A percentile compares a stretch with the other conserved stretches of the same genome.
Evolutionary conservation across 192 early-diverging fungal species (phyloP).

Genomic region (Backusella mclennaniae): DNA sequence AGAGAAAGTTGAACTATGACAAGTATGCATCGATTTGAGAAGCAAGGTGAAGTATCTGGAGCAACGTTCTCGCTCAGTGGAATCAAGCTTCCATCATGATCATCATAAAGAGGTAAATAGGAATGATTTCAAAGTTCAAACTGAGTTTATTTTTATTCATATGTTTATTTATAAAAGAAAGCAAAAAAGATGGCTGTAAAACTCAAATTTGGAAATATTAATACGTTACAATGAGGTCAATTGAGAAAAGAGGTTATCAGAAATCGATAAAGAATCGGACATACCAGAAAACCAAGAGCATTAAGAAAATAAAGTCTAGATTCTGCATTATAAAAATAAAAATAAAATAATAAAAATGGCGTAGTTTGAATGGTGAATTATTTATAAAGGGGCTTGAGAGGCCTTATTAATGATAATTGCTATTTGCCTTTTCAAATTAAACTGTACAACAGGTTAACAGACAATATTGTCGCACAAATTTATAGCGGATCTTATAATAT

Average conservation of each 20-base stretch:
- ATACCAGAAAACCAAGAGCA: conserved; percentile 10
- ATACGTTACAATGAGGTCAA: conserved; percentile 50
- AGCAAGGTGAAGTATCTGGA: conserved; percentile 52
- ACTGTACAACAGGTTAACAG: not conserved
- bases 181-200: conserved; percentile 44
- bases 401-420: not conserved
- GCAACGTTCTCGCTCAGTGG: conserved; percentile 53
- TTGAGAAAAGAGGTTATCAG: conserved; percentile 69
- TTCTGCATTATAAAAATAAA: conserved; percentile 3
- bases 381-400: not conserved
- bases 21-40: conserved; percentile 47
- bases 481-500: not conserved
- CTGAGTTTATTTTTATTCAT: not conserved
- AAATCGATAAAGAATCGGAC: conserved; percentile 63
- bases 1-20: conserved; percentile 51
- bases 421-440: conserved; percentile 6
- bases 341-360: not conserved
- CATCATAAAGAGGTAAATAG: conserved; percentile 56
- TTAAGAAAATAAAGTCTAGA: conserved; percentile 4
- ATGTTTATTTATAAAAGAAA: not conserved
- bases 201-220: conserved; percentile 42
- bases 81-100: conserved; percentile 52
- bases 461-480: not conserved
- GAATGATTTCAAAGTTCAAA: not conserved
- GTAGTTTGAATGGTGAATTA: not conserved